Evolutionary conservation across 2,329 filamentous ascomycete species (phyloP).

Genomic region (Fusarium chuoi): DNA sequence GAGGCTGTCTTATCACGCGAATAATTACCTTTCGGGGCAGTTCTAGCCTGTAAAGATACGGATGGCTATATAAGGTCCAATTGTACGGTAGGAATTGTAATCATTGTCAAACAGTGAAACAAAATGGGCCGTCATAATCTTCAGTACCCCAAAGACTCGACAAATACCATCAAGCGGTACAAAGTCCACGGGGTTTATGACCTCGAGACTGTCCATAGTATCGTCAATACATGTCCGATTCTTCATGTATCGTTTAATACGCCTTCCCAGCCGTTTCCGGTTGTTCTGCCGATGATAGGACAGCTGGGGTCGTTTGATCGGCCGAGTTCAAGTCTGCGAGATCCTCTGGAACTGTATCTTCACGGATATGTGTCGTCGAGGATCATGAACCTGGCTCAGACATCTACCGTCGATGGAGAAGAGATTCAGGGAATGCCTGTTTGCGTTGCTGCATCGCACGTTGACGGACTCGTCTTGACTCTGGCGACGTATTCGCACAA

Average conservation of each 20-base stretch:
- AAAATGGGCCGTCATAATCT: constrained; percentile 54
- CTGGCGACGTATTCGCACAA: constrained; percentile 83
- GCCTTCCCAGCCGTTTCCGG: constrained; percentile 74
- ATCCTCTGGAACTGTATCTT: constrained; percentile 80
- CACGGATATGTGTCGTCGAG: constrained; percentile 87
- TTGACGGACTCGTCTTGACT: constrained; percentile 83
- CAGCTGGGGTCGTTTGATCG: constrained; percentile 78
- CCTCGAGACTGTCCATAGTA: constrained; percentile 75
- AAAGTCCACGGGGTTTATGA: constrained; percentile 76
- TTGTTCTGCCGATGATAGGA: constrained; percentile 86
- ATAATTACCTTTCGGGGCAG: constrained; percentile 17
- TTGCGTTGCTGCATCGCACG: constrained; percentile 75
- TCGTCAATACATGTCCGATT: constrained; percentile 80
- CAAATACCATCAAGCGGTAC: constrained; percentile 75
- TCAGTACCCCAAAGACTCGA: constrained; percentile 70
- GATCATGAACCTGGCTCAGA: constrained; percentile 71
- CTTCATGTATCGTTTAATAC: constrained; percentile 82
- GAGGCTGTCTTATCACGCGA: neutral
- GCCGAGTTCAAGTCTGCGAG: constrained; percentile 69
- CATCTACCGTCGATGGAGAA: neutral
- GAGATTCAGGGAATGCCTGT: constrained; percentile 69
- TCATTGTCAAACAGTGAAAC: too few relatives aligned
- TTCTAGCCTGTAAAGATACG: constrained; percentile 9
- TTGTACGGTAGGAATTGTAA: neutral
- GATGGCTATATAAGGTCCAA: neutral